Conservation (phyloP, 768 basidiomycete species). For the Boletus edulis region DNA sequence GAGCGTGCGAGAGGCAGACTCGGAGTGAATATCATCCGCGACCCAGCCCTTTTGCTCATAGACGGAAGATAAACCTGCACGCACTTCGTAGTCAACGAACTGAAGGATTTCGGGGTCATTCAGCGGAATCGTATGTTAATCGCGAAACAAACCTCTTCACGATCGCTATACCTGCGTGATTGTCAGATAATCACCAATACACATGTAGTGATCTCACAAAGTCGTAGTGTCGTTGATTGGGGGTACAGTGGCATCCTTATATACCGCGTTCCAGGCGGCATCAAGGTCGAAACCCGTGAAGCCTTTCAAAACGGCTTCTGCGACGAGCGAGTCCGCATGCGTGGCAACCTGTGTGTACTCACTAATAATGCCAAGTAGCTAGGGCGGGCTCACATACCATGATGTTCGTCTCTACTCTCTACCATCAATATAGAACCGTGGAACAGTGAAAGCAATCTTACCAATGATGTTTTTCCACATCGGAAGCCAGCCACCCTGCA, state of each 20-base stretch:
- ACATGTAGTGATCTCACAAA: conserved; percentile 35
- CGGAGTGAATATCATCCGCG: conserved; percentile 74
- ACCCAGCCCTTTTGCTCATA: conserved; percentile 73
- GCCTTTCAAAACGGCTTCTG: conserved; percentile 69
- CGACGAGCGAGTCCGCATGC: conserved; percentile 75
- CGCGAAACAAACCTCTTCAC: conserved; percentile 54
- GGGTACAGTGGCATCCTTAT: conserved; percentile 68
- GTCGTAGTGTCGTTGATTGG: conserved; percentile 54
- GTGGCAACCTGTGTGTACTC: conserved; percentile 54
- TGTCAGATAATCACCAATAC: background rate
- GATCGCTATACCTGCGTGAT: conserved; percentile 56
- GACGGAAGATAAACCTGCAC: conserved; percentile 71
- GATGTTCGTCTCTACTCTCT: conserved; percentile 65
- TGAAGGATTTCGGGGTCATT: conserved; percentile 22
- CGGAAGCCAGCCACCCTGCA: conserved; percentile 74
- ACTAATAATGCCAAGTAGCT: background rate
- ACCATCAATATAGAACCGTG: background rate
- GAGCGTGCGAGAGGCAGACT: conserved; percentile 74
- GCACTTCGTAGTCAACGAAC: conserved; percentile 77
- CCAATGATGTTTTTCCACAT: conserved; percentile 90
- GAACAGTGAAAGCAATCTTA: conserved; percentile 19
- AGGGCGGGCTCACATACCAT: conserved; percentile 46
- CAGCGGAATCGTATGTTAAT: background rate
- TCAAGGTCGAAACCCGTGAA: conserved; percentile 60
- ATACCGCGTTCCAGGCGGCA: conserved; percentile 69